Conservation (phyloP, 2,329 filamentous ascomycete species). For the Leptographium radiaticola region DNA sequence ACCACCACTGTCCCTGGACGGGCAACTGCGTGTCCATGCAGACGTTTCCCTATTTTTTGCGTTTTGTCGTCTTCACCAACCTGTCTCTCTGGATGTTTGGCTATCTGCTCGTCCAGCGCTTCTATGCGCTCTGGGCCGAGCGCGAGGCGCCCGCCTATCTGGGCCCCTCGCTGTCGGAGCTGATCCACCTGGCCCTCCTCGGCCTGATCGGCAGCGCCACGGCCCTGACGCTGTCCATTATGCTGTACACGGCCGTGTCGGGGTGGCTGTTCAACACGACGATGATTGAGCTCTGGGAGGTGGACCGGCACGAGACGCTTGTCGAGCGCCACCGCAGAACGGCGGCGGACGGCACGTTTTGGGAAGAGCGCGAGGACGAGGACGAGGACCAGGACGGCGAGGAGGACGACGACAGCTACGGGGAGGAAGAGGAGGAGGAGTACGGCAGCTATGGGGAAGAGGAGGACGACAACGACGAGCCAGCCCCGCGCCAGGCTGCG, state of each 20-base stretch:
- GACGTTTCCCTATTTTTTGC: slow-evolving; percentile 71
- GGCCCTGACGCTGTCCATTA: slow-evolving; percentile 47
- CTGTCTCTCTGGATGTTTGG: slow-evolving; percentile 49
- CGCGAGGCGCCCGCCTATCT: slow-evolving; percentile 62
- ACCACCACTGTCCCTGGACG: slow-evolving; percentile 82
- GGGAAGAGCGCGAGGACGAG: slow-evolving; percentile 19
- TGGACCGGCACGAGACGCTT: slow-evolving; percentile 48
- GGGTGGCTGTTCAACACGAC: slow-evolving; percentile 57
- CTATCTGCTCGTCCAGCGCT: slow-evolving; percentile 46
- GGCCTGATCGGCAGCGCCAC: slow-evolving; percentile 44
- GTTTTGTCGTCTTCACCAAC: slow-evolving; percentile 62
- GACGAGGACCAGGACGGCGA: slow-evolving; percentile 17
- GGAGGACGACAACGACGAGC: slow-evolving; percentile 15
- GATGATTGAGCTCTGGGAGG: slow-evolving; percentile 71
- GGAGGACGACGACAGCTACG: slow-evolving; percentile 7
- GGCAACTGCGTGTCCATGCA: slow-evolving; percentile 70
- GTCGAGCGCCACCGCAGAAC: slow-evolving; percentile 28
- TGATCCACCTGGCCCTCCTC: slow-evolving; percentile 49
- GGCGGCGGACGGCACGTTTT: slow-evolving; percentile 28
- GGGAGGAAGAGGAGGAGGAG: slow-evolving; percentile 18
- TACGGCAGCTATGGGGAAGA: slow-evolving; percentile 16
- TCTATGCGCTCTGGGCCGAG: slow-evolving; percentile 46
- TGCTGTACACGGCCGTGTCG: slow-evolving; percentile 50
- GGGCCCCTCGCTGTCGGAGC: slow-evolving; percentile 47
- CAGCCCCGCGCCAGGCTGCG: not conserved